These are phyloP conservation scores for Skeletonema tropicum DNA, from an alignment of 108 stramenopile genomes.

Conservation along the genomic window DNA sequence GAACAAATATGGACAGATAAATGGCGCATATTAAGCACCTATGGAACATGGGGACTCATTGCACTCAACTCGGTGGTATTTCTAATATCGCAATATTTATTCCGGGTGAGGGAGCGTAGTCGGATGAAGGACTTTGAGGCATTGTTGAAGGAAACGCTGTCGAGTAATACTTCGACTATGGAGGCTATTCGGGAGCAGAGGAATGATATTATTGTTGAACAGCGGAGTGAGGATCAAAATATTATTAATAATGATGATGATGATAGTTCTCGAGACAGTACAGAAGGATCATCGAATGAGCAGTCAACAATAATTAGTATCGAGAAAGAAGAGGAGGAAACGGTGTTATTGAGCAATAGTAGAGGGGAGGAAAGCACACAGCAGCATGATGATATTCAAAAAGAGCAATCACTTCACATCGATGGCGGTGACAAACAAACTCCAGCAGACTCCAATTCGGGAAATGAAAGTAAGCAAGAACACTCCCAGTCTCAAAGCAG, in stretches of 20 bases:
- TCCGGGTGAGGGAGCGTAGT: conserved; percentile 30
- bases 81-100: conserved; percentile 54
- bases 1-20: conserved; percentile 77
- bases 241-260: too few species aligned
- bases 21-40: conserved; percentile 66
- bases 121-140: conserved; percentile 23
- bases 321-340: background rate
- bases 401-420: background rate
- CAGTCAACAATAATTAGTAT: background rate
- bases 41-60: conserved; percentile 64
- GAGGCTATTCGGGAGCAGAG: conserved; percentile 2
- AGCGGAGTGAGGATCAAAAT: too few species aligned
- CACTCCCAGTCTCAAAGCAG: background rate
- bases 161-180: conserved; percentile 12
- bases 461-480: background rate
- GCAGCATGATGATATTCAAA: too few species aligned
- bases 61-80: conserved; percentile 60
- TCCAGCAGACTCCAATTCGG: background rate
- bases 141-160: conserved; percentile 11
- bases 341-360: background rate
- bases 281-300: too few species aligned
- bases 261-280: too few species aligned
- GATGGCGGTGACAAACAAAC: background rate
- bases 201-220: background rate
- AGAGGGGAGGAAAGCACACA: too few species aligned